Evolutionary conservation across 2,329 filamentous ascomycete genomes (phyloP), one percentile per base, ranked within the genome.

Genomic region (Fusarium sororula): DNA sequence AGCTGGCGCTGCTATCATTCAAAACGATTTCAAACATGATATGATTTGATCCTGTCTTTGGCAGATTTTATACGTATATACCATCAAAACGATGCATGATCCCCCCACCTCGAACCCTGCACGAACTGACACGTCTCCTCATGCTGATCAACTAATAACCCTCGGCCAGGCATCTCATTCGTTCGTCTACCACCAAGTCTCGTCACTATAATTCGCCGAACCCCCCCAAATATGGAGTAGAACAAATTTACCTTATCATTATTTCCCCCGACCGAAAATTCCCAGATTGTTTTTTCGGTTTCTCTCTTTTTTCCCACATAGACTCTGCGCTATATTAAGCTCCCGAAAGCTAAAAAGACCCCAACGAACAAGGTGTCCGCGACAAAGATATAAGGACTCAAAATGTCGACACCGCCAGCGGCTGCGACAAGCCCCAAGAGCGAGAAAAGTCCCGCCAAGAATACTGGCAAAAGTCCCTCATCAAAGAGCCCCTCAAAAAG

Each of bases 371-470:
- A 55, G 51, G 20, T 30, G 20, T n/a, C 0, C 14, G 20, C 35
- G 20, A 26, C 24, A 38, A 38, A 26, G 1, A 12, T 13, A 17
- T 7, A 14, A 13, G 48, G 8, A 20, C n/a, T 24, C 8, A 35
- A 4, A 14, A 67, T 67, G 65, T 68, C 65, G 24, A 68, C 65
- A 41, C 63, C 63, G 18, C 65, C 65, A 7, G 65, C 63, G 45
- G 45, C 63, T 42, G 47, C 45, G 18, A 68, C 54, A 26, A 68
- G 65, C 47, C 63, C 63, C 11, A 59, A 67, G 15, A 67, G 62
- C 7, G 50, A 63, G 3, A 67, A 39, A n/a, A 58, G 32, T 26
- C 35, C 30, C 8, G 14, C 30, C 18, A 66, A 66, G 41, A n/a
- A 55, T n/a, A 55, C 35, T 3, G 35, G 11, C 10, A 41, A 55